Base-by-base conservation (phyloP, 2,329 filamentous ascomycete species). In the Fusarium anthophilum region DNA sequence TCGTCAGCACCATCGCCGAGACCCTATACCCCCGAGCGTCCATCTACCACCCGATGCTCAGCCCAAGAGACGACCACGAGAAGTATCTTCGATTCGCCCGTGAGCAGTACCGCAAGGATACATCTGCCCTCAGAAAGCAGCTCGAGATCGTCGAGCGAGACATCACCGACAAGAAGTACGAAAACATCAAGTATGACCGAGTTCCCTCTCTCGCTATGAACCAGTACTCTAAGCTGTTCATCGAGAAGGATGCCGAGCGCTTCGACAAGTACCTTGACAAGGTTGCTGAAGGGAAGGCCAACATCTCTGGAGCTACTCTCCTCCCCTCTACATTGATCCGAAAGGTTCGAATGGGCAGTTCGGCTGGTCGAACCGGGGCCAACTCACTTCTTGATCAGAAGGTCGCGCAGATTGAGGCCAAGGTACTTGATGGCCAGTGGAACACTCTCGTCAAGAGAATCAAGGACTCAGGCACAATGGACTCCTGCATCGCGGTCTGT, bases 191-290 rank as follows among this genome's bases (percentile, higher is more conserved):
- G 51, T 91, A 91, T 74, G 84, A 87, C n/a, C 84, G 84, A 3
- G 81, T 91, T 0, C 88, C 89, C 0, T 90, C 88, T 0, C 63
- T 88, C 2, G 89, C 89, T 5, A 91, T 91, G 88, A 83, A 86
- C 47, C 83, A 83, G 6, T 89, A 91, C 79, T 81, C 83, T 1
- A 56, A 74, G 1, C 73, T 87, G 6, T 91, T 91, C 72, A 80
- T 83, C 2, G 77, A 79, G 43, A 89, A 89, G 56, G 89, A 91
- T 69, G 62, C 77, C 1, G 83, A 84, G 2, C 82, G 83, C 15
- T 91, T 91, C 77, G 79, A 81, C 8, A 72, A 79, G 17, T 91
- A 90, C 74, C 77, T 90, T 35, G 76, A 83, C 8, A 76, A 83
- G 2, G 88, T 91, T 9, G 84, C 84, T 0, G 70, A 76, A 37